Conservation (phyloP, 129 eudicot genomes). For the Flaveria linearis region DNA sequence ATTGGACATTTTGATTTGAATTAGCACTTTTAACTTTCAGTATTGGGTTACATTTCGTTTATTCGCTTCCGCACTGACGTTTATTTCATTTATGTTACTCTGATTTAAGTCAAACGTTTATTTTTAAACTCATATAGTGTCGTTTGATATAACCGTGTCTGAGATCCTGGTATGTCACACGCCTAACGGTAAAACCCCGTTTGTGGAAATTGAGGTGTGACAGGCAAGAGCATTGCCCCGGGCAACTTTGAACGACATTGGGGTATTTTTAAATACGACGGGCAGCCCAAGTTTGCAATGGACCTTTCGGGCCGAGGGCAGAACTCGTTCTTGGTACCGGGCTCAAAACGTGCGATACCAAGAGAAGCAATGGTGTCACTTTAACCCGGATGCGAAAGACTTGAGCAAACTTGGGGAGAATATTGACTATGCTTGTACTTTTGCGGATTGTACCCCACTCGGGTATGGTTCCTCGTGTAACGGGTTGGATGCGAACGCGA, state of each 20-base stretch:
- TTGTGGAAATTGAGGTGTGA: no score
- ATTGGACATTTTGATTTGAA: no score
- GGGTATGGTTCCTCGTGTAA: conserved; percentile 64
- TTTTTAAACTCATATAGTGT: no score
- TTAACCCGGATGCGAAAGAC: conserved; percentile 70
- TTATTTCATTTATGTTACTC: no score
- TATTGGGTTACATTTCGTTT: no score
- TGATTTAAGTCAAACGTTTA: no score
- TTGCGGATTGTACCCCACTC: conserved; percentile 59
- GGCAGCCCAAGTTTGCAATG: conserved; percentile 28
- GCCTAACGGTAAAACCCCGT: no score
- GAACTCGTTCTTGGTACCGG: conserved; percentile 53
- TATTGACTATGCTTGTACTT: conserved; percentile 64
- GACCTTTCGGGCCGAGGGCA: conserved; percentile 46
- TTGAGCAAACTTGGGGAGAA: conserved; percentile 57
- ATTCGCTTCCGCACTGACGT: no score
- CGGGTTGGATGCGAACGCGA: conserved; percentile 52
- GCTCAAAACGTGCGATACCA: conserved; percentile 68
- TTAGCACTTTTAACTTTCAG: no score
- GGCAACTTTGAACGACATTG: conserved; percentile 33
- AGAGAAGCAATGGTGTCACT: conserved; percentile 67
- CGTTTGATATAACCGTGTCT: no score
- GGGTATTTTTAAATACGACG: conserved; percentile 32
- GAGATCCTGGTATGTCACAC: no score
- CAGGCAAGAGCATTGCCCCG: conserved; percentile 30